Base-by-base conservation (phyloP, 495 filamentous ascomycete species). In the Penicillium daleae region DNA sequence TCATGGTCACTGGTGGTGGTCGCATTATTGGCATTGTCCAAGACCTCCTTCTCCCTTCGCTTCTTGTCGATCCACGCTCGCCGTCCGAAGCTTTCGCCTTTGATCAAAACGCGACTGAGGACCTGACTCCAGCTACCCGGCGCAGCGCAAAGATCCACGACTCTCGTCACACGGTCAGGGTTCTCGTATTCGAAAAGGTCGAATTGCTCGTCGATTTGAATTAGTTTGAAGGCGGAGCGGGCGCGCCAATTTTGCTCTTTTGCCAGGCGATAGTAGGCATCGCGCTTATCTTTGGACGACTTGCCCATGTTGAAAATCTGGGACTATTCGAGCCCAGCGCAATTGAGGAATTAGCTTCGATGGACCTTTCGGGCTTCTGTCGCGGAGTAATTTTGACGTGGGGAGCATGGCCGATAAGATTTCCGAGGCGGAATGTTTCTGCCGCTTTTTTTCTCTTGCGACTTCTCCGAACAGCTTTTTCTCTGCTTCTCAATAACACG, bases 201-300 rank as follows among this genome's bases (percentile, higher is more conserved):
- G 84, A 97, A 99, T 80, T 96, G 90, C 84, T 97, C 93, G 73
- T 98, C 91, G 48, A 99, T 86, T 73, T 99, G 95, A 29, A 99
- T 86, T 44, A 99, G 84, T 72, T 99, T 99, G 86, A 96, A 99
- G 33, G 95, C 95, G 60, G 90, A 94, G 54, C 95, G 89, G 17
- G 95, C 95, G 27, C 95, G 91, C 93, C 93, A 99, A 60, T 95
- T 94, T 83, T 98, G 93, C 70, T 99, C 95, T 78, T 99, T 99
- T 4, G 95, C 95, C 8, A 99, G 89, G 31, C 95, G 87, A 72
- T 99, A 99, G 77, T 99, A 99, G 56, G 92, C 91, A 73, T 99
- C 95, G 52, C 95, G 90, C 80, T 99, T 99, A 71, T 99, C 95
- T 78, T 99, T 99, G 37, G 93, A 97, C 1, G 95, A 97, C 74